These are phyloP conservation scores for Hymenoscyphus linearis DNA, from an alignment of 2,329 filamentous ascomycete species.

Conservation along the genomic window DNA sequence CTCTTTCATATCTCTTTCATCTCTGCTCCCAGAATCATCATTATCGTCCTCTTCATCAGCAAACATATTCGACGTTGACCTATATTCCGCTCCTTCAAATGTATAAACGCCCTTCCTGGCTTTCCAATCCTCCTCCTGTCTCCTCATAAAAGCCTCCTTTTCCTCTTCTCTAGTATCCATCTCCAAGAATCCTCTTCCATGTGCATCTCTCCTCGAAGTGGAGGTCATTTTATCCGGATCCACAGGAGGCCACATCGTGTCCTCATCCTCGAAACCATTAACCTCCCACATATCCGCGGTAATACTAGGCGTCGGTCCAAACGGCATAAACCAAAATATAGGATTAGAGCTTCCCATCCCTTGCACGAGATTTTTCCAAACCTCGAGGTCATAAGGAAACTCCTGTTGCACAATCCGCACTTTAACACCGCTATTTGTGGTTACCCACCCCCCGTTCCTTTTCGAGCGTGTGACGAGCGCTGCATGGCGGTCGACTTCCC, in stretches of 20 bases:
- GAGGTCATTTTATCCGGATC: constrained; percentile 54
- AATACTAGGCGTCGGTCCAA: constrained; percentile 46
- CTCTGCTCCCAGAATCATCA: constrained; percentile 29
- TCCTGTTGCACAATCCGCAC: constrained; percentile 59
- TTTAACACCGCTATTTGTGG: constrained; percentile 42
- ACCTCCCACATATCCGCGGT: constrained; percentile 56
- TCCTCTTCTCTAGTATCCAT: constrained; percentile 34
- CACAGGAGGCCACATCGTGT: constrained; percentile 56
- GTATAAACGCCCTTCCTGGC: not conserved
- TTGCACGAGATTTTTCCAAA: constrained; percentile 68
- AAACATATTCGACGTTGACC: not conserved
- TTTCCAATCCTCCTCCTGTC: constrained; percentile 43
- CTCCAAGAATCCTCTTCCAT: not conserved
- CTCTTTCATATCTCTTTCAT: constrained; percentile 38
- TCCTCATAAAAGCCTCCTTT: constrained; percentile 42
- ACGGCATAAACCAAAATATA: constrained; percentile 64
- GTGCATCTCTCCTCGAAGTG: not conserved
- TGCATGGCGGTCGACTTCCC: constrained; percentile 64
- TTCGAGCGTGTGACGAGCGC: constrained; percentile 45
- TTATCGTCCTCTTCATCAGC: constrained; percentile 27
- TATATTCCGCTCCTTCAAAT: not conserved
- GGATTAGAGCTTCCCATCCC: constrained; percentile 68
- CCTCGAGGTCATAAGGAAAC: constrained; percentile 76
- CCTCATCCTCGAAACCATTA: constrained; percentile 68
- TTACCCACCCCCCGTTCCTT: constrained; percentile 36